A percentile compares a stretch with the other conserved stretches of the same genome.
Conservation (phyloP, 345 rosid genomes). For the Camelina sativa region DNA sequence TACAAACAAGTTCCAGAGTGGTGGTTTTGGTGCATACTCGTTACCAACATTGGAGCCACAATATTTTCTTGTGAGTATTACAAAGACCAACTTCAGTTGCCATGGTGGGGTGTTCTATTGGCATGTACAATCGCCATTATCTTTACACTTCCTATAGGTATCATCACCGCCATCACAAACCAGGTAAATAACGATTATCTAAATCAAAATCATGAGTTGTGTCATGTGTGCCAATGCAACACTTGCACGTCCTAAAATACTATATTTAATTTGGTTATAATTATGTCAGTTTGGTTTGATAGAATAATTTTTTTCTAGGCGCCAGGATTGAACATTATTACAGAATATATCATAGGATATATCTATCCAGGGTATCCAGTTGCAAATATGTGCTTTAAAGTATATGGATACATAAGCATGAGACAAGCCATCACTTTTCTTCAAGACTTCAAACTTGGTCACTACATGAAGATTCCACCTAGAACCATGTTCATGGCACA, state of each 20-base stretch:
- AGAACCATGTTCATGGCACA: constrained; percentile 99
- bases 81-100: constrained; percentile 85
- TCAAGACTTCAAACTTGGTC: constrained; percentile 98
- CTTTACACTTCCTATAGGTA: constrained; percentile 94
- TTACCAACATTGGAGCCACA: constrained; percentile 64
- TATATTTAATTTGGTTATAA: too few relatives aligned
- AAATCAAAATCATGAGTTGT: too few relatives aligned
- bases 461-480: constrained; percentile 98
- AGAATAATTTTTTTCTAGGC: constrained; percentile 48
- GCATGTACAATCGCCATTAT: constrained; percentile 81
- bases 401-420: constrained; percentile 97
- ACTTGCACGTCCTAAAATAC: too few relatives aligned
- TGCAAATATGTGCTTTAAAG: constrained; percentile 97
- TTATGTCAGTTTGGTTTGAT: constrained; percentile 1
- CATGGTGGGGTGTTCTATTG: constrained; percentile 98
- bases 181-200: constrained; percentile 54
- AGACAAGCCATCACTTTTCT: constrained; percentile 83
- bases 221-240: too few relatives aligned
- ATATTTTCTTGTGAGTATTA: constrained; percentile 84
- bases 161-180: constrained; percentile 94
- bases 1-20: constrained; percentile 88
- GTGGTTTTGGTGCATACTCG: constrained; percentile 88
- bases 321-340: constrained; percentile 89
- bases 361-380: constrained; percentile 96
- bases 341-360: constrained; percentile 94